Conservation (phyloP, 73 alveolate species). For the Uronychia setigera region DNA sequence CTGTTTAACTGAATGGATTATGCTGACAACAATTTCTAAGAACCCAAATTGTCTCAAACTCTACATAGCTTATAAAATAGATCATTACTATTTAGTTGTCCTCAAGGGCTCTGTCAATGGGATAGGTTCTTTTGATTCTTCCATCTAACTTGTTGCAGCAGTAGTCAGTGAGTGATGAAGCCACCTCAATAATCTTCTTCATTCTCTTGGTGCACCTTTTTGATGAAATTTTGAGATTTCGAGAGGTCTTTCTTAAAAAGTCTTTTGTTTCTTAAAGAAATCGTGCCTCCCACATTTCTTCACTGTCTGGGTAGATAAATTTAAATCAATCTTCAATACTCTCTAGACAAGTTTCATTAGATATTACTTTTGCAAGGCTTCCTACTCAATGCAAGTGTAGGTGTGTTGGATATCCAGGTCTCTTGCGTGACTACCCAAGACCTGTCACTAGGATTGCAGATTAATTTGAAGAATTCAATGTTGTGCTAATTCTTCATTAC, state of each 20-base stretch:
- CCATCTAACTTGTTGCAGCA: neutral
- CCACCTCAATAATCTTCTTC: neutral
- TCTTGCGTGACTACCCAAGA: neutral
- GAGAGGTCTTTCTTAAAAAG: neutral
- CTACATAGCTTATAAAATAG: neutral
- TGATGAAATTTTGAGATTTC: neutral
- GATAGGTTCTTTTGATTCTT: neutral
- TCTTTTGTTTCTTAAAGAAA: neutral
- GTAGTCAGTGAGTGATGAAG: neutral
- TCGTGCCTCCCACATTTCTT: neutral
- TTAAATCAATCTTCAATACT: neutral
- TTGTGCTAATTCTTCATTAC: neutral
- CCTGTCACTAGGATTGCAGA: neutral
- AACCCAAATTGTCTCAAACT: neutral
- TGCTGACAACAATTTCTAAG: neutral
- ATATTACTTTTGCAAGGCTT: neutral
- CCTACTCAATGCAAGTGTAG: neutral
- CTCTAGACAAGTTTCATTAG: neutral
- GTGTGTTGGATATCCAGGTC: neutral
- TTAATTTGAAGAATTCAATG: neutral
- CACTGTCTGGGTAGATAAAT: neutral
- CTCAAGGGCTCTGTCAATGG: neutral
- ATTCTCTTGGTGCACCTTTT: neutral
- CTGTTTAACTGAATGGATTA: no score
- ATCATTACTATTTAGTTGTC: neutral